phyloP scores from a whole-genome alignment of 1,139 yeast genomes.

The Pichia sp. region DNA sequence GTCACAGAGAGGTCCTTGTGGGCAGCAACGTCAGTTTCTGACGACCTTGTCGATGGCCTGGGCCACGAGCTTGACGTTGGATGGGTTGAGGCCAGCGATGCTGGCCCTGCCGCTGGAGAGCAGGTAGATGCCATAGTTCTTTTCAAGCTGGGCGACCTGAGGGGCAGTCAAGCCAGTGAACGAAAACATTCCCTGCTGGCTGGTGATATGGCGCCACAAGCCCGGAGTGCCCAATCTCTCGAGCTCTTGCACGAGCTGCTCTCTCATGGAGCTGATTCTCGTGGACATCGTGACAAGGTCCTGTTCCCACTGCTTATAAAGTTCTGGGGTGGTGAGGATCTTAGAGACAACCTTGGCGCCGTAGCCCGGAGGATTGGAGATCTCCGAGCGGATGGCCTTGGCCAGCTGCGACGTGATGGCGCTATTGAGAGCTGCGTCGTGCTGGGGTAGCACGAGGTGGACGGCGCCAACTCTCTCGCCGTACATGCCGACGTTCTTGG shows the following conservation, averaged over 20 bases:
- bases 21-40: slow-evolving; percentile 12
- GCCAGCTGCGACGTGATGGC: slow-evolving; percentile 74
- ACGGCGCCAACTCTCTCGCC: slow-evolving; percentile 97
- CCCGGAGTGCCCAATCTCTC: slow-evolving; percentile 73
- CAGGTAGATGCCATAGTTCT: slow-evolving; percentile 71
- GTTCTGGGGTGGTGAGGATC: slow-evolving; percentile 59
- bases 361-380: slow-evolving; percentile 92
- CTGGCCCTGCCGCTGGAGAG: slow-evolving; percentile 88
- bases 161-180: slow-evolving; percentile 80
- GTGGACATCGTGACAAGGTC: slow-evolving; percentile 88
- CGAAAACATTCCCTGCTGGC: slow-evolving; percentile 95
- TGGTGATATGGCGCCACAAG: slow-evolving; percentile 87
- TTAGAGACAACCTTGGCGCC: slow-evolving; percentile 90
- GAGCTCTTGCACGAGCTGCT: slow-evolving; percentile 56
- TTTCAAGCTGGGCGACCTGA: slow-evolving; percentile 76
- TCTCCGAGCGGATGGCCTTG: slow-evolving; percentile 73
- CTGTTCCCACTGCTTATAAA: slow-evolving; percentile 75
- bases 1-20: not conserved
- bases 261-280: slow-evolving; percentile 77
- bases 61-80: slow-evolving; percentile 77
- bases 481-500: slow-evolving; percentile 94
- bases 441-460: slow-evolving; percentile 57
- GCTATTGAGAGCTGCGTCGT: slow-evolving; percentile 37
- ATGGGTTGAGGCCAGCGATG: slow-evolving; percentile 85
- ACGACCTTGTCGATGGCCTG: slow-evolving; percentile 79